These are phyloP conservation scores for Phallus indusiatus DNA, from an alignment of 768 basidiomycete genomes.

Conservation along the genomic window DNA sequence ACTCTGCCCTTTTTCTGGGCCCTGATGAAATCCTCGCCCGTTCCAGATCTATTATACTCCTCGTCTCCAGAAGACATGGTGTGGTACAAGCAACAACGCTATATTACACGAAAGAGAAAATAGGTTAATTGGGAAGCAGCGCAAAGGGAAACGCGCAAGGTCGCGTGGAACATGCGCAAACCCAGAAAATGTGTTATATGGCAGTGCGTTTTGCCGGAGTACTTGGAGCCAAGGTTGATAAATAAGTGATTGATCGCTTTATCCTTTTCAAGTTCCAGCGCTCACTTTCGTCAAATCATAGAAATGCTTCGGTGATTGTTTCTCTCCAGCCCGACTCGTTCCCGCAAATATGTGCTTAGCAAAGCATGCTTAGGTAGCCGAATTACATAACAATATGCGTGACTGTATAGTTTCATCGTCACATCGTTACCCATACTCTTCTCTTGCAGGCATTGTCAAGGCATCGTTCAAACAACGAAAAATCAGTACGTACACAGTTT, in stretches of 20 bases:
- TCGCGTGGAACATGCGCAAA: neutral
- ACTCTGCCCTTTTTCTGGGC: slow-evolving; percentile 53
- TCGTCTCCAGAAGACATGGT: slow-evolving; percentile 13
- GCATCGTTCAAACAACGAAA: neutral
- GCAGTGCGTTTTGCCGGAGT: neutral
- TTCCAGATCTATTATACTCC: slow-evolving; percentile 9
- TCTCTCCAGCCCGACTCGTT: neutral
- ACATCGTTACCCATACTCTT: neutral
- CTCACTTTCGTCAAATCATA: neutral
- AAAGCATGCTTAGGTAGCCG: neutral
- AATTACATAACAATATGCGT: neutral
- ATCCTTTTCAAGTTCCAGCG: neutral
- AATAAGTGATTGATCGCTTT: neutral
- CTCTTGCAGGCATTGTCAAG: neutral
- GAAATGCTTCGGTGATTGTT: neutral
- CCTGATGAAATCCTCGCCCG: slow-evolving; percentile 1
- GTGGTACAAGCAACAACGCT: neutral
- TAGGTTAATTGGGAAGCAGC: neutral
- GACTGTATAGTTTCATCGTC: neutral
- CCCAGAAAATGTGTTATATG: neutral
- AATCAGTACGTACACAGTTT: neutral
- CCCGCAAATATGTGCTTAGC: neutral
- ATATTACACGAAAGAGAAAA: neutral
- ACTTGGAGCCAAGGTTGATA: neutral
- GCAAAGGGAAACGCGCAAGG: neutral